Conservation (phyloP, 345 rosid genomes). For the Salix dunnii region DNA sequence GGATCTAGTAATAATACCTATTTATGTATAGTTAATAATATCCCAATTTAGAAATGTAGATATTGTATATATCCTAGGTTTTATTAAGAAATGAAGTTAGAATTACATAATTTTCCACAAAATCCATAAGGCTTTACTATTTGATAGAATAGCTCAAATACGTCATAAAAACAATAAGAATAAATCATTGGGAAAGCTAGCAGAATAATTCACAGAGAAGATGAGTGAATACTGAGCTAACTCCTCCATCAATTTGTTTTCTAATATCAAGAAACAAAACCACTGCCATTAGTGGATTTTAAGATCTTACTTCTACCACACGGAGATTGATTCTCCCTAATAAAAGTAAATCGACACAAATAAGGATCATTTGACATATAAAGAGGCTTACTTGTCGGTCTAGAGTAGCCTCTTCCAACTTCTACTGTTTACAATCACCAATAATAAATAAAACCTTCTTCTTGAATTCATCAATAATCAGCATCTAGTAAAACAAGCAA, state of each 20-base stretch:
- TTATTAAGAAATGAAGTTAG: too few species aligned
- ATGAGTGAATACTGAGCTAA: neutral
- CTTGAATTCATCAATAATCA: slow-evolving; percentile 56
- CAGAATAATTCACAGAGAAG: neutral
- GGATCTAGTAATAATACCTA: too few species aligned
- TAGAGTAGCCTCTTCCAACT: neutral
- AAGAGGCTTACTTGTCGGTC: slow-evolving; percentile 21
- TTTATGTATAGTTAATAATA: too few species aligned
- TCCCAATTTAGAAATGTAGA: too few species aligned
- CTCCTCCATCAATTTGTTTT: neutral
- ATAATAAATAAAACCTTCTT: slow-evolving; percentile 50
- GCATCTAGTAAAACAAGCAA: slow-evolving; percentile 18
- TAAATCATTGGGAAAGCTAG: neutral
- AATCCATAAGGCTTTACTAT: neutral
- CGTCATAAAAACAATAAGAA: neutral
- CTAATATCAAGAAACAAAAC: neutral
- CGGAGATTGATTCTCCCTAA: neutral
- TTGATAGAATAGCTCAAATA: neutral
- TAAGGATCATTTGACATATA: neutral
- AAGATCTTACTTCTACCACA: neutral
- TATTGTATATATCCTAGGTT: too few species aligned
- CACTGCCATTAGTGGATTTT: neutral
- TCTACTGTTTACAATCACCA: slow-evolving; percentile 38
- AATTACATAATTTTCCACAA: too few species aligned
- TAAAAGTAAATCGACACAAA: neutral